phyloP scores from a whole-genome alignment of 352 stramenopile species.

The Globisporangium paddicum region DNA sequence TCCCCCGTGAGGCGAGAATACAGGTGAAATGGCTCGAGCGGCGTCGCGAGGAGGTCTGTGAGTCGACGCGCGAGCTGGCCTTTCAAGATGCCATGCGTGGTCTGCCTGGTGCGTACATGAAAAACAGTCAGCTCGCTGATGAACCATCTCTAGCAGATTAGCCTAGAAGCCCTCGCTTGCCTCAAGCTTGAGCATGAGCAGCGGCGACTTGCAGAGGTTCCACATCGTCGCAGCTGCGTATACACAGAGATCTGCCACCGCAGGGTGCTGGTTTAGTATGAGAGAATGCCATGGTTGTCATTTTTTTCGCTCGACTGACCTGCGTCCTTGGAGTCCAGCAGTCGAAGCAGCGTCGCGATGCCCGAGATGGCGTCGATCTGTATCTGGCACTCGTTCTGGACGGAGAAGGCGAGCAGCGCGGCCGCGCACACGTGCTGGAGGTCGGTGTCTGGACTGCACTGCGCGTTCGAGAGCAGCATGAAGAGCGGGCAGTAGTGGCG shows the following conservation, averaged over 20 bases:
- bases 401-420: conserved; percentile 56
- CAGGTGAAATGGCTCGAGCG: conserved; percentile 47
- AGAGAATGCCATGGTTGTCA: neutral
- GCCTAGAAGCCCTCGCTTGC: conserved; percentile 1
- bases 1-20: conserved; percentile 34
- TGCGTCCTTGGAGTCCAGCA: conserved; percentile 38
- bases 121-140: neutral
- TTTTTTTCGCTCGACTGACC: conserved; percentile 5
- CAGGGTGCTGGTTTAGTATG: neutral
- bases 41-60: conserved; percentile 42
- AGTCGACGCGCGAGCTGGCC: conserved; percentile 49
- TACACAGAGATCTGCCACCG: conserved; percentile 27
- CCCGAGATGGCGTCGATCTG: conserved; percentile 53
- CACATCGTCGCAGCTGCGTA: conserved; percentile 54
- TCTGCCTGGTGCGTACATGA: conserved; percentile 18
- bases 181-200: conserved; percentile 68
- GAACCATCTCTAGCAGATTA: neutral
- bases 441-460: conserved; percentile 18
- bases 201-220: conserved; percentile 65
- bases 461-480: conserved; percentile 35
- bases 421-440: conserved; percentile 43
- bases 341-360: conserved; percentile 35
- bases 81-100: conserved; percentile 57
- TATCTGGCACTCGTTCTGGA: conserved; percentile 66
- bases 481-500: conserved; percentile 64